Conservation (phyloP, 176 grass and related monocot genomes). For the Aegilops tauschii region DNA sequence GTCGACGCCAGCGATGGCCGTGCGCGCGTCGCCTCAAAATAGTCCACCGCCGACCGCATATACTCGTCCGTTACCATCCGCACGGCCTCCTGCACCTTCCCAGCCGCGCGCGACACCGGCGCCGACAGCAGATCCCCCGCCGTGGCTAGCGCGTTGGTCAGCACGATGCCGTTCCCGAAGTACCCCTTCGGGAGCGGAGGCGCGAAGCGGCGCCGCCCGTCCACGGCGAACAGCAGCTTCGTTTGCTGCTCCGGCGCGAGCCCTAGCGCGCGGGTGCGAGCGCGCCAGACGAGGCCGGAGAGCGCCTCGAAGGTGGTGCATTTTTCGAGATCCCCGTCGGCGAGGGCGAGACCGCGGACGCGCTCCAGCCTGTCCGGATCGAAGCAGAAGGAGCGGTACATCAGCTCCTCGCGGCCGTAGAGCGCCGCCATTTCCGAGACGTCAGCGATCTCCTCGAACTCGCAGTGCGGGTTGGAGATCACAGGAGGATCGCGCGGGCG, state of each 20-base stretch:
- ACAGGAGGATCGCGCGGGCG: conserved; percentile 51
- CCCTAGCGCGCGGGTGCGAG: conserved; percentile 61
- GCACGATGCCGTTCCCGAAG: conserved; percentile 89
- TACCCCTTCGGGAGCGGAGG: conserved; percentile 64
- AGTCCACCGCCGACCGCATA: conserved; percentile 90
- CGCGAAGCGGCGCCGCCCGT: conserved; percentile 60
- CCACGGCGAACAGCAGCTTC: conserved; percentile 94
- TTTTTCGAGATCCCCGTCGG: conserved; percentile 27
- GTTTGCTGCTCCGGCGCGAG: conserved; percentile 59
- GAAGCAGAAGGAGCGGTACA: conserved; percentile 81
- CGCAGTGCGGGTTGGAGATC: conserved; percentile 59
- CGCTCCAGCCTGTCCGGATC: conserved; percentile 59
- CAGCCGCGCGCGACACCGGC: conserved; percentile 53
- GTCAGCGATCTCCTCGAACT: conserved; percentile 84
- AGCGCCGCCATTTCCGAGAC: conserved; percentile 55
- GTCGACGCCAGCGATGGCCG: conserved; percentile 81
- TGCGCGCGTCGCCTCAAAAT: conserved; percentile 78
- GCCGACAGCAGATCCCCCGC: conserved; percentile 50
- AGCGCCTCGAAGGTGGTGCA: conserved; percentile 94
- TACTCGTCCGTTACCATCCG: conserved; percentile 78
- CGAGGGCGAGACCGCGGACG: conserved; percentile 47
- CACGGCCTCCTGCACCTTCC: conserved; percentile 64
- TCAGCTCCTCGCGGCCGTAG: conserved; percentile 51
- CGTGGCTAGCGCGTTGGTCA: conserved; percentile 56
- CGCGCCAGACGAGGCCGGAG: conserved; percentile 71